These are phyloP conservation scores for Penicillium fimorum DNA, from an alignment of 495 filamentous ascomycete species.

Conservation along the genomic window DNA sequence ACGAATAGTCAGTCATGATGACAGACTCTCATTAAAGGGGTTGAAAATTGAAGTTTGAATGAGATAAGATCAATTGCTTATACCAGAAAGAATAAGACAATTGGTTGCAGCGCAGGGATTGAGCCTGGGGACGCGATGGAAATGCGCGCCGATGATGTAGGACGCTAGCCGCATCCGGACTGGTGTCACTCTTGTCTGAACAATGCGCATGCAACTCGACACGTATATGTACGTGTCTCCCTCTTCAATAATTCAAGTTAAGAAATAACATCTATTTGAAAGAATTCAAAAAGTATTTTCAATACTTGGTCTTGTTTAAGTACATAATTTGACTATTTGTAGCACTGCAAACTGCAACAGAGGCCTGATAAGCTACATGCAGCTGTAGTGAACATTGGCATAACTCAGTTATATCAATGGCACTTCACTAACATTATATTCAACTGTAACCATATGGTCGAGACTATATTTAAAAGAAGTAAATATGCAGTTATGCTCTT, in stretches of 20 bases:
- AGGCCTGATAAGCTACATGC: not conserved
- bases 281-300: not conserved
- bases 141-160: constrained; percentile 34
- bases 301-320: not conserved
- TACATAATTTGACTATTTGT: not conserved
- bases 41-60: not conserved
- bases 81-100: not conserved
- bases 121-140: constrained; percentile 32
- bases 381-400: not conserved
- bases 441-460: constrained; percentile 14
- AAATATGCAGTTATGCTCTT: constrained; percentile 1
- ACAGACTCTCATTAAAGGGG: not conserved
- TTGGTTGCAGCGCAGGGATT: constrained; percentile 15
- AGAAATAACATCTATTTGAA: not conserved
- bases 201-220: not conserved
- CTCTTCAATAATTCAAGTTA: not conserved
- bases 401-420: no score
- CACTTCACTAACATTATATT: not conserved
- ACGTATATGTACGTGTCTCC: not conserved
- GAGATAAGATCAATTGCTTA: not conserved
- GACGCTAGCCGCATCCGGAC: constrained; percentile 19
- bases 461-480: constrained; percentile 6
- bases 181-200: constrained; percentile 11
- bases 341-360: not conserved
- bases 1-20: constrained; percentile 51